These are phyloP conservation scores for Orobanche coerulescens DNA, from an alignment of 257 asterid species.

Conservation along the genomic window DNA sequence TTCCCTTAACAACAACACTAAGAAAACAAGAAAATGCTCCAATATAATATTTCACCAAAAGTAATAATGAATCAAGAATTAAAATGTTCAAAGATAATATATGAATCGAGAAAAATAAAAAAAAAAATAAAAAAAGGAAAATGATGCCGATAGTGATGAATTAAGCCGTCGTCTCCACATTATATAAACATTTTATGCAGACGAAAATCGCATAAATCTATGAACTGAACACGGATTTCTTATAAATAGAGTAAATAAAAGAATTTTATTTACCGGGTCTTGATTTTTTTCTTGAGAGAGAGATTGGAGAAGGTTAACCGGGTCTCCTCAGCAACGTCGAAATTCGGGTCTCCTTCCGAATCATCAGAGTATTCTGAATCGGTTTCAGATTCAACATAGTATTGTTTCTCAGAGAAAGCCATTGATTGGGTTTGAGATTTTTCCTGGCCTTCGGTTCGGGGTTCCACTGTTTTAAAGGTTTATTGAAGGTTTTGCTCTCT, in stretches of 20 bases:
- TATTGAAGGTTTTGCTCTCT: background rate
- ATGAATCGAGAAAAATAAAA: background rate
- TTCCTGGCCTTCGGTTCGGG: background rate
- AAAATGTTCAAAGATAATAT: background rate
- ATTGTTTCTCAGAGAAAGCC: slow-evolving; percentile 21
- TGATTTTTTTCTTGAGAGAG: slow-evolving; percentile 32
- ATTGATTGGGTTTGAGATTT: slow-evolving; percentile 15
- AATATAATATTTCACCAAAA: background rate
- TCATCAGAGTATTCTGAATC: slow-evolving; percentile 43
- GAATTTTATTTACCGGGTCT: slow-evolving; percentile 20
- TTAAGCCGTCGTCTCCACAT: background rate
- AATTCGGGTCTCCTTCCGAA: slow-evolving; percentile 47
- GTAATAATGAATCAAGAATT: background rate
- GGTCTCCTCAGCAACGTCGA: slow-evolving; percentile 42
- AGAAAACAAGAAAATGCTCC: background rate
- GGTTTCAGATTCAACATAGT: slow-evolving; percentile 26
- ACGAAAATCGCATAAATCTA: background rate
- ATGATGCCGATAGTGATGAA: background rate
- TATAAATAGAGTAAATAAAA: background rate
- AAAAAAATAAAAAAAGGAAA: background rate
- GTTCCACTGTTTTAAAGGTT: background rate
- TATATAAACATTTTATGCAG: background rate
- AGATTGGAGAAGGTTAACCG: slow-evolving; percentile 42
- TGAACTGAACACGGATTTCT: background rate
- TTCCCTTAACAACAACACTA: slow-evolving; percentile 25